Evolutionary conservation across 352 stramenopile genomes (phyloP).

Genomic region (Blastocystis sp.): DNA sequence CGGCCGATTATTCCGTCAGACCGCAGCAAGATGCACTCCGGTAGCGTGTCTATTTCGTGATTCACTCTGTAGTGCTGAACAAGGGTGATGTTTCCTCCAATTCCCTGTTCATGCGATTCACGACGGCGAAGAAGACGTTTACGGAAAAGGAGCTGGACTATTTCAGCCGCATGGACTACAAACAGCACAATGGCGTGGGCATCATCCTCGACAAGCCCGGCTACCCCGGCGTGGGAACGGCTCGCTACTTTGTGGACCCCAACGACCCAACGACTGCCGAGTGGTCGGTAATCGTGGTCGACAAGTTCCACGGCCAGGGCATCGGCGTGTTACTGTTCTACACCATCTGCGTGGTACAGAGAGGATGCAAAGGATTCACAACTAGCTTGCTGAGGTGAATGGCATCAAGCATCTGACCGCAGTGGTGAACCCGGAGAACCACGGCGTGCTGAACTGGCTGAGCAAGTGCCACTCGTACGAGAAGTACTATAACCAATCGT

Average conservation of each 20-base stretch:
- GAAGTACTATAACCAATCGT: conserved; percentile 52
- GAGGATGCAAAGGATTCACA: not conserved
- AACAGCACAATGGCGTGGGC: conserved; percentile 30
- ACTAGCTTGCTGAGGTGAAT: conserved; percentile 51
- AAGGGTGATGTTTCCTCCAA: conserved; percentile 64
- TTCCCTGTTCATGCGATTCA: conserved; percentile 68
- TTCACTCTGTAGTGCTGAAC: conserved; percentile 30
- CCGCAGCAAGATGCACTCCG: conserved; percentile 55
- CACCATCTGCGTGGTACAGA: conserved; percentile 36
- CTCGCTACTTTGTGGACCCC: conserved; percentile 56
- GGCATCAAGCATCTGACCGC: conserved; percentile 60
- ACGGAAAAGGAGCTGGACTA: conserved; percentile 65
- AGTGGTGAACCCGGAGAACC: conserved; percentile 65
- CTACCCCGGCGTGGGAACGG: conserved; percentile 52
- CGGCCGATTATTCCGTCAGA: conserved; percentile 58
- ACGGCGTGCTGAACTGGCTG: conserved; percentile 57
- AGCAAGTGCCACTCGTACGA: conserved; percentile 38
- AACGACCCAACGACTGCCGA: conserved; percentile 46
- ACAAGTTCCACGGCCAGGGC: conserved; percentile 55
- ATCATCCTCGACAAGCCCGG: conserved; percentile 59
- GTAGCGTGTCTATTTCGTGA: not conserved
- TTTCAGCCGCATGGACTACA: conserved; percentile 64
- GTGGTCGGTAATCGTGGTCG: conserved; percentile 64
- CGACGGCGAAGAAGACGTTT: conserved; percentile 68
- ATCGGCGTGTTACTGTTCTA: conserved; percentile 60